Conservation (phyloP, 495 filamentous ascomycete genomes). For the Tuber calosporum region DNA sequence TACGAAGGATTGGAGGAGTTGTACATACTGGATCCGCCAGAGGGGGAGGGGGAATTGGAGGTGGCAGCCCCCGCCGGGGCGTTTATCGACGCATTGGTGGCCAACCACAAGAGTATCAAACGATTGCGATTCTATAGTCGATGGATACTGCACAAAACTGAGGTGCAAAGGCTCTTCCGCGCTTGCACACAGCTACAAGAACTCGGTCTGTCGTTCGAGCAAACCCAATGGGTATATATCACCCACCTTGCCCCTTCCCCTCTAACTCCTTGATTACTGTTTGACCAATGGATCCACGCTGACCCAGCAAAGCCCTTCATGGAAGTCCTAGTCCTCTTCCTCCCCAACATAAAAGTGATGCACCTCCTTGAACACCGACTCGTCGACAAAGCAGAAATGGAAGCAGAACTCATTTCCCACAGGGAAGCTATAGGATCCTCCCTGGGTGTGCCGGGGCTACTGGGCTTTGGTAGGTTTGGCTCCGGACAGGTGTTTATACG, state of each 20-base stretch:
- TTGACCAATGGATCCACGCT: not conserved
- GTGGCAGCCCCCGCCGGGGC: not conserved
- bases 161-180: conserved; percentile 20
- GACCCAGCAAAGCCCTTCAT: conserved; percentile 14
- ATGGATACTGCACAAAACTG: conserved; percentile 16
- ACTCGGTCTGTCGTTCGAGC: conserved; percentile 21
- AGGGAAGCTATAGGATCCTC: not conserved
- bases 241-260: not conserved
- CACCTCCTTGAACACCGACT: conserved; percentile 17
- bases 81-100: conserved; percentile 18
- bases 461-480: conserved; percentile 14
- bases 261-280: not conserved
- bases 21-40: conserved; percentile 17
- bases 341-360: conserved; percentile 15
- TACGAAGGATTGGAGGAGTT: conserved; percentile 28
- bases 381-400: conserved; percentile 6
- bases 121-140: conserved; percentile 13
- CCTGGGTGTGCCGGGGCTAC: conserved; percentile 14
- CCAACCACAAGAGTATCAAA: conserved; percentile 21
- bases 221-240: conserved; percentile 26
- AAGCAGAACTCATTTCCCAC: conserved; percentile 9
- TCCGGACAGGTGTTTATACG: conserved; percentile 8
- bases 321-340: conserved; percentile 25
- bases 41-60: conserved; percentile 4
- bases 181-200: conserved; percentile 22